Conservation (phyloP, 192 early-diverging fungal genomes). For the Podochytrium sp. region DNA sequence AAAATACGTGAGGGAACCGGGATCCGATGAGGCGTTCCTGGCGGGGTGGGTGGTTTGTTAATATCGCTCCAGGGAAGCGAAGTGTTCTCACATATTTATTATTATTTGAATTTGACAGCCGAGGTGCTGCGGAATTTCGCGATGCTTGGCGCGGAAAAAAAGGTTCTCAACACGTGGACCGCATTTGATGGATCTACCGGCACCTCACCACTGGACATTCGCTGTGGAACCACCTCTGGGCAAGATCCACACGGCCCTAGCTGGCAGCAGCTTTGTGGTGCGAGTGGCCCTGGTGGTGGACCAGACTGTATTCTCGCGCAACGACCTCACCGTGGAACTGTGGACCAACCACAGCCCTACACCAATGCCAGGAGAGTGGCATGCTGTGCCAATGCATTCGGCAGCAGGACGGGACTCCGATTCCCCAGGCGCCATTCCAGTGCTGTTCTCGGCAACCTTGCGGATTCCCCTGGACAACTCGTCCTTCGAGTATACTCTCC, state of each 20-base stretch:
- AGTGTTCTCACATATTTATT: too few relatives aligned
- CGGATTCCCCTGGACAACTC: neutral
- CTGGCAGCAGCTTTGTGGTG: neutral
- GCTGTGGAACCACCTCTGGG: neutral
- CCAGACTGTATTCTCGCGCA: neutral
- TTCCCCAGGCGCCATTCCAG: neutral
- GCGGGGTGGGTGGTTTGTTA: too few relatives aligned
- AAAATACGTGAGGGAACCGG: slow-evolving; percentile 52
- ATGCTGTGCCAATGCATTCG: neutral
- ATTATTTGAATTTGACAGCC: too few relatives aligned
- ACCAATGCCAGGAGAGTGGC: neutral
- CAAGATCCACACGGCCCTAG: neutral
- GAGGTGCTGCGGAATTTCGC: too few relatives aligned
- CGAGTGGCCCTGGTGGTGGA: neutral
- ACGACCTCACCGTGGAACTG: neutral
- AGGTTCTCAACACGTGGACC: too few relatives aligned
- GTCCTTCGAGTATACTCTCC: neutral
- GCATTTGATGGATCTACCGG: too few relatives aligned
- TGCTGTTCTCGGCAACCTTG: neutral
- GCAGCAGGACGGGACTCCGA: neutral
- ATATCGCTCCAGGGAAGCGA: too few relatives aligned
- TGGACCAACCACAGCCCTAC: neutral
- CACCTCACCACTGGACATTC: neutral
- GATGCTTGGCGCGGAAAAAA: too few relatives aligned
- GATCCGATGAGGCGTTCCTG: too few relatives aligned